Evolutionary conservation across 495 filamentous ascomycete species (phyloP).

Genomic region (Penicillium silybi): DNA sequence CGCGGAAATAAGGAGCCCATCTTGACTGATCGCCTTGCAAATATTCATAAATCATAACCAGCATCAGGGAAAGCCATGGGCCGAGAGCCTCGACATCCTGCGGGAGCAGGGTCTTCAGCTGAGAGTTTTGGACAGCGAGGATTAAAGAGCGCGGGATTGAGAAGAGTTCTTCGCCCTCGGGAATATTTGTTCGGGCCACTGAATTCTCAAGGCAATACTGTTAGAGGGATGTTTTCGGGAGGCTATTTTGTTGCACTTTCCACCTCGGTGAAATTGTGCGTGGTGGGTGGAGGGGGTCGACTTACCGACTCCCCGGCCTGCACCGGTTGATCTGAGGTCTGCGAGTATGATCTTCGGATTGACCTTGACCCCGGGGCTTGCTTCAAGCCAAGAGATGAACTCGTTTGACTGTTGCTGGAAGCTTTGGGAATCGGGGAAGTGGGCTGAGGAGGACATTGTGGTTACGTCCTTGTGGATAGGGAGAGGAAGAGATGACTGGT

Average conservation of each 20-base stretch:
- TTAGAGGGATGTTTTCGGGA: slow-evolving; percentile 23
- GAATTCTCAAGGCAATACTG: slow-evolving; percentile 4
- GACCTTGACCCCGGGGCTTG: slow-evolving; percentile 46
- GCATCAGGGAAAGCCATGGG: slow-evolving; percentile 64
- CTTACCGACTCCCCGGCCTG: slow-evolving; percentile 61
- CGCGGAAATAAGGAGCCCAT: slow-evolving; percentile 79
- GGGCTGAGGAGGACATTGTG: slow-evolving; percentile 38
- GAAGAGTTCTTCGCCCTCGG: slow-evolving; percentile 63
- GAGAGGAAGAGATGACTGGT: slow-evolving; percentile 7
- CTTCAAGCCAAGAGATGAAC: slow-evolving; percentile 54
- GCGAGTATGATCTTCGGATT: slow-evolving; percentile 52
- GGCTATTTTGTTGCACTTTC: slow-evolving; percentile 6
- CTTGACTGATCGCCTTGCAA: slow-evolving; percentile 53
- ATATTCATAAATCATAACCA: slow-evolving; percentile 78
- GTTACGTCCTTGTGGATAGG: background rate
- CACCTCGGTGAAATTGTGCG: slow-evolving; percentile 11
- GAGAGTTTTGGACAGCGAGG: slow-evolving; percentile 50
- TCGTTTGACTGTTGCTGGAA: slow-evolving; percentile 46
- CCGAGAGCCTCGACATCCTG: slow-evolving; percentile 42
- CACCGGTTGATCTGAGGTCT: slow-evolving; percentile 48
- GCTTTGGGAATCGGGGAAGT: slow-evolving; percentile 36
- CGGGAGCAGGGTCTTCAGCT: slow-evolving; percentile 39
- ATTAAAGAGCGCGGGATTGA: slow-evolving; percentile 55
- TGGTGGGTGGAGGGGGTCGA: slow-evolving; percentile 20
- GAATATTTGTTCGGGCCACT: slow-evolving; percentile 57